phyloP scores from a whole-genome alignment of 2,329 filamentous ascomycete genomes.

The Claviceps monticola region DNA sequence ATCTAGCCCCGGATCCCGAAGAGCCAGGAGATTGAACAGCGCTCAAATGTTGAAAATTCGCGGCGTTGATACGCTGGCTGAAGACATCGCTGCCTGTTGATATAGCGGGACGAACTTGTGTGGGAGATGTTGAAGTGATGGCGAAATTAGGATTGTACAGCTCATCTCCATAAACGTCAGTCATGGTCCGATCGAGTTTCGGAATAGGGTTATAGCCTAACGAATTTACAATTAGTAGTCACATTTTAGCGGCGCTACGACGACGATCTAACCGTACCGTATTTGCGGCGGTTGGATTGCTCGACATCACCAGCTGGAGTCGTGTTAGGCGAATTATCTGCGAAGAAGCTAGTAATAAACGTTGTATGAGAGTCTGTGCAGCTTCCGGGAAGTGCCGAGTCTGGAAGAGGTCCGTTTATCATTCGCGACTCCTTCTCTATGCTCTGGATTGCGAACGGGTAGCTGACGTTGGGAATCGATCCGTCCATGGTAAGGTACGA shows the following conservation, averaged over 20 bases:
- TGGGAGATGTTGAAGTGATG: conserved; percentile 41
- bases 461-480: conserved; percentile 25
- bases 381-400: conserved; percentile 29
- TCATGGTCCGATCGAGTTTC: conserved; percentile 75
- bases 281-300: conserved; percentile 34
- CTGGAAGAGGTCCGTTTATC: conserved; percentile 30
- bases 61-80: conserved; percentile 62
- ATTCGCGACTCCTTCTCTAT: conserved; percentile 21
- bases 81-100: conserved; percentile 48
- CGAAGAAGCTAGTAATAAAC: conserved; percentile 43
- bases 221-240: conserved; percentile 25
- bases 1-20: conserved; percentile 47
- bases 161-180: conserved; percentile 73
- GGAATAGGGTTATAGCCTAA: conserved; percentile 41
- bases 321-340: conserved; percentile 46
- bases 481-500: conserved; percentile 27
- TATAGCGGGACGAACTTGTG: conserved; percentile 30
- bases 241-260: neutral
- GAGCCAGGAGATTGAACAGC: conserved; percentile 39
- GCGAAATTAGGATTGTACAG: conserved; percentile 61
- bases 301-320: conserved; percentile 37
- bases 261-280: conserved; percentile 30
- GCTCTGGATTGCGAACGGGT: conserved; percentile 25
- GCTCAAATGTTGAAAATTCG: conserved; percentile 58
- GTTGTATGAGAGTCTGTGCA: conserved; percentile 33